Evolutionary conservation across 192 early-diverging fungal genomes (phyloP).

Genomic region (Helicostylum pulchrum): DNA sequence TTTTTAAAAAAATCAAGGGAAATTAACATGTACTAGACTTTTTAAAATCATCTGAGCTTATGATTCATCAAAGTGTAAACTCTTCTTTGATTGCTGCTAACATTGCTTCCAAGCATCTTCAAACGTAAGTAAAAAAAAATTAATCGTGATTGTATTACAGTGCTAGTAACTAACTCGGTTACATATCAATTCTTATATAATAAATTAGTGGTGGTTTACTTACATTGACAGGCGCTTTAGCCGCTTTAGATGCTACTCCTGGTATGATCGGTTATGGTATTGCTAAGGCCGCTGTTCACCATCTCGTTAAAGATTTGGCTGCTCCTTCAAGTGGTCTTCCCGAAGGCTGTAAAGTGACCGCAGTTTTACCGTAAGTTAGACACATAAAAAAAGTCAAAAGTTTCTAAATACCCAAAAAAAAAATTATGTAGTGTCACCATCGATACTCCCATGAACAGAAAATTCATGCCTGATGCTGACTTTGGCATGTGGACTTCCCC

Average conservation of each 20-base stretch:
- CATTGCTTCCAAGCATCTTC: conserved; percentile 69
- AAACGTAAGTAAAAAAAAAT: conserved; percentile 50
- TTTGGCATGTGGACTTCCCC: conserved; percentile 84
- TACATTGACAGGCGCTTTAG: conserved; percentile 73
- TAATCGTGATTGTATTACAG: neutral
- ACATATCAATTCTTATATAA: conserved; percentile 43
- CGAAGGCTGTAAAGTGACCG: conserved; percentile 59
- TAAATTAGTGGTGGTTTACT: conserved; percentile 63
- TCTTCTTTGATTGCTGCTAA: conserved; percentile 81
- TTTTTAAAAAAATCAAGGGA: neutral
- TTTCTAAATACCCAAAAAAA: neutral
- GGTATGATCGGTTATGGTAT: conserved; percentile 87
- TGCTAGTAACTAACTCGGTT: neutral
- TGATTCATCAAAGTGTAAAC: conserved; percentile 79
- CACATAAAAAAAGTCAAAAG: no score
- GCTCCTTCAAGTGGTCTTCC: conserved; percentile 72
- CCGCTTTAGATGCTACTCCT: conserved; percentile 72
- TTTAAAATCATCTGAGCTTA: conserved; percentile 68
- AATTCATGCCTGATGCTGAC: conserved; percentile 82
- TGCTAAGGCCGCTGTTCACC: conserved; percentile 93
- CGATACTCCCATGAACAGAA: conserved; percentile 90
- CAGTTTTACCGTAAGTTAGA: conserved; percentile 65
- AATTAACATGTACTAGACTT: conserved; percentile 42
- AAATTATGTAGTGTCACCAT: conserved; percentile 57
- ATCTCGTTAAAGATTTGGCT: conserved; percentile 76